A percentile compares a stretch with the other conserved stretches of the same genome.
Evolutionary conservation across 2,329 filamentous ascomycete species (phyloP).

Genomic region (Exophiala alcalophila): DNA sequence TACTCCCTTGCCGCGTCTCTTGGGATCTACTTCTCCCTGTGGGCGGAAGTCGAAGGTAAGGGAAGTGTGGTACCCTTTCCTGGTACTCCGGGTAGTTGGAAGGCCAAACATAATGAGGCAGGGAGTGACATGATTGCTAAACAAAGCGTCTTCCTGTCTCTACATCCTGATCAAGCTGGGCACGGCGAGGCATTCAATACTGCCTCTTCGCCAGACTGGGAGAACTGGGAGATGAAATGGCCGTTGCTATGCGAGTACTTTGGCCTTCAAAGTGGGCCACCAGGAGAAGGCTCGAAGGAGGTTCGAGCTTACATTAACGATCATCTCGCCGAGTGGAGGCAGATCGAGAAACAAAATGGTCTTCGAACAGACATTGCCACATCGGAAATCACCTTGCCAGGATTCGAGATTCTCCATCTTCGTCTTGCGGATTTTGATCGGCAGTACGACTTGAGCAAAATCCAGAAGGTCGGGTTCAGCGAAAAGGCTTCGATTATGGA

Average conservation of each 20-base stretch:
- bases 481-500: constrained; percentile 12
- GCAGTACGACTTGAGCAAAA: constrained; percentile 16
- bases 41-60: constrained; percentile 30
- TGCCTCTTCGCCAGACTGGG: constrained; percentile 24
- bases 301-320: constrained; percentile 17
- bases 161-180: constrained; percentile 28
- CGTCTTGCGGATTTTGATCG: constrained; percentile 14
- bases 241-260: constrained; percentile 14
- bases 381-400: constrained; percentile 10
- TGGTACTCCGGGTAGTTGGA: constrained; percentile 28
- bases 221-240: constrained; percentile 13
- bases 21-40: constrained; percentile 35
- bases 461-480: constrained; percentile 9
- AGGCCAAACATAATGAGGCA: constrained; percentile 31
- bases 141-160: constrained; percentile 33
- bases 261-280: constrained; percentile 5
- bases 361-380: constrained; percentile 11
- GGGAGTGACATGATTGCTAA: constrained; percentile 33
- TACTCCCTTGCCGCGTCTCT: constrained; percentile 33
- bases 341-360: constrained; percentile 9
- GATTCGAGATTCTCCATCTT: constrained; percentile 14
- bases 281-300: neutral
- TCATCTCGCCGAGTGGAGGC: constrained; percentile 6
- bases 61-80: constrained; percentile 32
- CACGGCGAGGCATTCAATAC: constrained; percentile 32